Base-by-base conservation (phyloP, 2,329 filamentous ascomycete species). In the Trichoderma sp. region DNA sequence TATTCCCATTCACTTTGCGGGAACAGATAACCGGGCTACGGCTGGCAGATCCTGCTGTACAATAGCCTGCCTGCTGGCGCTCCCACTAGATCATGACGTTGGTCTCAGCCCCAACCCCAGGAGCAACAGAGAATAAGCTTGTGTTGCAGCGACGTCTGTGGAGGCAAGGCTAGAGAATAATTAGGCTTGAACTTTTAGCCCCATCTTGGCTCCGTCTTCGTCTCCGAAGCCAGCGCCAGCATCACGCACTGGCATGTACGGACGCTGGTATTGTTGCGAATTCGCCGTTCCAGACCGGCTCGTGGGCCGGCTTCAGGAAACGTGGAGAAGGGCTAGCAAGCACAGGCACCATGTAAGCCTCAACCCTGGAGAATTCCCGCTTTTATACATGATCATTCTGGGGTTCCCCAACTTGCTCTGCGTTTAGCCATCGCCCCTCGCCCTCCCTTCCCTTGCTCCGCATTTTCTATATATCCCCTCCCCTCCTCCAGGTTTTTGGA, bases 361-460 rank as follows among this genome's bases (percentile, higher is more conserved):
- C 60, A 63, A 60, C 61, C 67, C 67, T 70, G 57, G 57, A 63
- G 43, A 36, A 70, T 39, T 58, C 58, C 67, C 67, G 60, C 58
- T 56, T 70, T 63, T 30, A 3, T 56, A 39, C 67, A 70, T 62
- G 15, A 70, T 24, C 28, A 32, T 26, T 70, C 67, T 70, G 61
- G 69, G 69, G 69, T 71, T 71, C 65, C 71, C 71, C 64, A 56
- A 53, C 43, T 28, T 63, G 39, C 28, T n/a, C 14, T 68, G 34
- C 34, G 32, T 67, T 12, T 39, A 43, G 21, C 24, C 21, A 53
- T 53, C 47, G 47, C 62, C 62, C 62, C 62, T 53, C 64, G 15
- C 60, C 61, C 26, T 32, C 15, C 15, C 64, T 21, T 43, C 58
- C 28, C 26, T 12, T 53, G 24, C 47, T 47, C 71, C 58, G 34